Evolutionary conservation across 257 asterid species (phyloP).

Genomic region (Ilex aquifolium): DNA sequence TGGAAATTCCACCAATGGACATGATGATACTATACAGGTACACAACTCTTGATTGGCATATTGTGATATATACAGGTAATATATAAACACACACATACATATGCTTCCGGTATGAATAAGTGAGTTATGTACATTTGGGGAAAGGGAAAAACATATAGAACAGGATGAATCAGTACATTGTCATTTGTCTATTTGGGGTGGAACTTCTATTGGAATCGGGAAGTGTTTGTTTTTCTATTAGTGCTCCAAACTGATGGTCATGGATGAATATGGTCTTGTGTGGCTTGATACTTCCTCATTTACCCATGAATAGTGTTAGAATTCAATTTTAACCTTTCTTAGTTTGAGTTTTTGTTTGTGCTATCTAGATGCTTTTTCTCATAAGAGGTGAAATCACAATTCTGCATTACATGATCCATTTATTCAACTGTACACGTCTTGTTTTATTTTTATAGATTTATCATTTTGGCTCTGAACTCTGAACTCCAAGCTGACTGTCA

Average conservation of each 20-base stretch:
- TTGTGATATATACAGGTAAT: neutral
- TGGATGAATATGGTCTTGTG: constrained; percentile 3
- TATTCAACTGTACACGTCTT: neutral
- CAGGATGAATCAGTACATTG: too few relatives aligned
- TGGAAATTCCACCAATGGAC: constrained; percentile 78
- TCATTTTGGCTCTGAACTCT: constrained; percentile 12
- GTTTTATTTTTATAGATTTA: neutral
- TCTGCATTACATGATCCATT: neutral
- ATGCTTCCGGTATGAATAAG: neutral
- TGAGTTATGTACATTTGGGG: too few relatives aligned
- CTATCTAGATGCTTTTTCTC: too few relatives aligned
- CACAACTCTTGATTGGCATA: neutral
- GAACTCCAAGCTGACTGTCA: constrained; percentile 9
- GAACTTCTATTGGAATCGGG: neutral
- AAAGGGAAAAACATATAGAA: too few relatives aligned
- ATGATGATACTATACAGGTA: constrained; percentile 80
- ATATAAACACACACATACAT: too few relatives aligned
- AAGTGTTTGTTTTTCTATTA: constrained; percentile 7
- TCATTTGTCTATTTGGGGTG: too few relatives aligned
- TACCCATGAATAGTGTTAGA: neutral
- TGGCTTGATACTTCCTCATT: neutral
- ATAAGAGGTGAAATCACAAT: too few relatives aligned
- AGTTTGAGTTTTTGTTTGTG: too few relatives aligned
- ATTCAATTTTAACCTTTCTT: too few relatives aligned
- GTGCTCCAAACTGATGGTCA: constrained; percentile 3